Evolutionary conservation across 2,329 filamentous ascomycete species (phyloP).

Genomic region (Alternaria brassicicola): DNA sequence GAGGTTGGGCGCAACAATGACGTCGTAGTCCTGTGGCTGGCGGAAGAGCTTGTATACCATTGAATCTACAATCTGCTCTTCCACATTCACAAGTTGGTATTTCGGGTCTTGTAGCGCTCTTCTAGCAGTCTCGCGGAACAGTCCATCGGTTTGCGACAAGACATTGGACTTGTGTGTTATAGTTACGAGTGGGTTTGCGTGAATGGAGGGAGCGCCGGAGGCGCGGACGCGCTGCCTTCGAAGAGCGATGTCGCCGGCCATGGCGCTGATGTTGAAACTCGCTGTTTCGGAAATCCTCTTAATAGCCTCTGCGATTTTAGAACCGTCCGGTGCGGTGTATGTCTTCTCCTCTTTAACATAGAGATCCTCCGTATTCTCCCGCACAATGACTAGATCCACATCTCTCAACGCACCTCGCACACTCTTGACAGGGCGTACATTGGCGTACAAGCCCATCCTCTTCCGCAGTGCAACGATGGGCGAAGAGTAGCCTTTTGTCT

Average conservation of each 20-base stretch:
- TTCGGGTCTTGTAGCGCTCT: constrained; percentile 69
- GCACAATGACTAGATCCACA: constrained; percentile 96
- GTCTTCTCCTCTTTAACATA: constrained; percentile 98
- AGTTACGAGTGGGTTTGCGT: constrained; percentile 77
- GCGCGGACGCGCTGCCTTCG: constrained; percentile 81
- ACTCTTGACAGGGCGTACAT: constrained; percentile 94
- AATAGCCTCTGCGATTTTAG: constrained; percentile 92
- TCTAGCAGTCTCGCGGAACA: constrained; percentile 84
- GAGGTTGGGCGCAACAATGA: constrained; percentile 95
- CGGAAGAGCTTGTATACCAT: constrained; percentile 99
- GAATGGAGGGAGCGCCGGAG: constrained; percentile 63
- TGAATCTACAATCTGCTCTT: constrained; percentile 98
- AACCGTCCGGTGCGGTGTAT: constrained; percentile 71
- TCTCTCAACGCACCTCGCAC: constrained; percentile 67
- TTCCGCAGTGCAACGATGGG: constrained; percentile 97
- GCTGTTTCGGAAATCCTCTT: constrained; percentile 94
- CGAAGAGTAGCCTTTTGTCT: constrained; percentile 93
- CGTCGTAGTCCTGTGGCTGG: constrained; percentile 92
- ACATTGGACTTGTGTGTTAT: constrained; percentile 99
- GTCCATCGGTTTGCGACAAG: constrained; percentile 90
- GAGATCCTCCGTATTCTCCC: constrained; percentile 98
- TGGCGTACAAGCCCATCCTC: constrained; percentile 92
- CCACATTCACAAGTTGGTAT: constrained; percentile 71
- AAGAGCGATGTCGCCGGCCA: constrained; percentile 93
- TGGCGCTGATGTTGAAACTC: constrained; percentile 82